Percentiles rank a stretch among this genome's conserved stretches.
Conservation (phyloP, 2,329 filamentous ascomycete genomes). For the Corinectria fuckeliana region DNA sequence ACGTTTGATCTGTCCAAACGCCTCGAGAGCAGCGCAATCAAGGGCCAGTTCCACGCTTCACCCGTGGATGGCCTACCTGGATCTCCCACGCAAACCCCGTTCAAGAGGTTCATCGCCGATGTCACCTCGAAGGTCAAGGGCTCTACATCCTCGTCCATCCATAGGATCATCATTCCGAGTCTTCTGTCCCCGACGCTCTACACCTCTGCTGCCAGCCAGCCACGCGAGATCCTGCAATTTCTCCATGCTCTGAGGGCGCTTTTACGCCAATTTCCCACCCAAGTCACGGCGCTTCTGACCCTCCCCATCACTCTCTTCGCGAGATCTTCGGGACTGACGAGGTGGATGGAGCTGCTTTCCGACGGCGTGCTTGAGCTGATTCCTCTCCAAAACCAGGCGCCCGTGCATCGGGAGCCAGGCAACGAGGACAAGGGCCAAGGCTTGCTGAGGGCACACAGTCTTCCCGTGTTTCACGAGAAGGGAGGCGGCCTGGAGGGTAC, state of each 20-base stretch:
- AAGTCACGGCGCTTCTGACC: conserved; percentile 75
- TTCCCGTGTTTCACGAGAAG: conserved; percentile 87
- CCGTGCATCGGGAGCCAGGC: conserved; percentile 56
- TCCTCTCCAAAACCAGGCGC: conserved; percentile 65
- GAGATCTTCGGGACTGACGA: conserved; percentile 74
- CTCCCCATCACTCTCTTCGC: conserved; percentile 83
- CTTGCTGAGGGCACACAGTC: conserved; percentile 79
- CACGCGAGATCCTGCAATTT: conserved; percentile 78
- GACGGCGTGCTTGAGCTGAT: conserved; percentile 89
- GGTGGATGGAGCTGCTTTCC: conserved; percentile 84
- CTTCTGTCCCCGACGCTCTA: conserved; percentile 89
- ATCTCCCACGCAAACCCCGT: conserved; percentile 43
- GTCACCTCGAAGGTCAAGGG: conserved; percentile 62
- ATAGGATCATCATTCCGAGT: conserved; percentile 84
- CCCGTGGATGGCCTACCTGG: conserved; percentile 48
- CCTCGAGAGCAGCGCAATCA: conserved; percentile 56
- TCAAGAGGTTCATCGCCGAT: conserved; percentile 68
- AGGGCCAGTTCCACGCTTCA: conserved; percentile 58
- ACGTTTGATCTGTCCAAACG: conserved; percentile 74
- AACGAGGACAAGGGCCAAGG: conserved; percentile 82
- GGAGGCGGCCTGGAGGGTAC: conserved; percentile 77
- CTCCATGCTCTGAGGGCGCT: conserved; percentile 79
- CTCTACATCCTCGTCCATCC: conserved; percentile 67
- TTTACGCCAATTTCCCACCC: conserved; percentile 69
- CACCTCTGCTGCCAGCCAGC: conserved; percentile 70